Evolutionary conservation across 306 rosid species (phyloP), one percentile per base, ranked within the genome.

Genomic region (Vachellia collinsii): DNA sequence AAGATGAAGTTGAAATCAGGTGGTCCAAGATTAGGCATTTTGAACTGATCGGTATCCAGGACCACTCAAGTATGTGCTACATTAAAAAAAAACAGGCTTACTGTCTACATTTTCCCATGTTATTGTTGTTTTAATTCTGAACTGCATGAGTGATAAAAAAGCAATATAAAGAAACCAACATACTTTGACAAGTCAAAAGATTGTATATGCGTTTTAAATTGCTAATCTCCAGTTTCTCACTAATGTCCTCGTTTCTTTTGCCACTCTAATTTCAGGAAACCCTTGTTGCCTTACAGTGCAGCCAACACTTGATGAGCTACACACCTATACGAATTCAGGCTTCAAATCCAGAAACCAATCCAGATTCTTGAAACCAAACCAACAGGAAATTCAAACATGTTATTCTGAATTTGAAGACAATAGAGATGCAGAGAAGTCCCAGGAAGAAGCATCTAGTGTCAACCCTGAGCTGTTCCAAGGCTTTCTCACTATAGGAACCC

Each of bases 401-500:
- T 82, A 80, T 75, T 74, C 83, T 68, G 87, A 81, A 56, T 65
- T 84, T 76, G 88, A 75, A 47, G 86, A 73, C 76, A 78, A 61
- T 62, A 80, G 72, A 77, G 88, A 75, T 62, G 84, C 83, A 67
- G 85, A 56, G 12, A 73, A 77, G 65, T 44, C 59, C 37, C 76
- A 56, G 75, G 91, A 88, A 61, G 88, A 90, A 80, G 75, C 85
- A 70, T 86, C 87, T 41, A 74, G 54, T 62, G 80, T 67, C 42
- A 76, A 82, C 88, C 80, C 93, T 23, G 96, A 91, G 67, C 84
- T 90, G 79, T 95, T 95, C 84, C 88, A 86, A 78, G 98, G 98
- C 54, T 95, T 95, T 85, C 94, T 93, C 77, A 91, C 94, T 41
- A 91, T 95, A 81, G 99, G 99, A 86, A 95, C 99, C 56, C 89